Evolutionary conservation across 164 flowering plant species (phyloP), one percentile per base, ranked within the genome.

Genomic region (Berberis thunbergii): DNA sequence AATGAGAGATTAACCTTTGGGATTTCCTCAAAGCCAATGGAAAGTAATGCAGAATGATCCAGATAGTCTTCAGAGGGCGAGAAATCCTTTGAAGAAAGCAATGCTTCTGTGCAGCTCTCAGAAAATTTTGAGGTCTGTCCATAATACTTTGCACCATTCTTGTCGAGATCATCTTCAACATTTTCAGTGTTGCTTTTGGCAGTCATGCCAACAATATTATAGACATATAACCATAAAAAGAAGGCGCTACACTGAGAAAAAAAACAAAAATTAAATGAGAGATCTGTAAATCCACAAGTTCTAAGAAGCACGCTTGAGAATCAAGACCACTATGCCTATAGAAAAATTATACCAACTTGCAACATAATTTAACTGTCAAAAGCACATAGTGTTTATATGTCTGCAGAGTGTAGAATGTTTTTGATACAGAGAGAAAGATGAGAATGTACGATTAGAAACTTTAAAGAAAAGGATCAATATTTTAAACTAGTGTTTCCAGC

Each of bases 171-270:
- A 49, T 55, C 56, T 50, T 70, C 60, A 40, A 43, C 70, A 41
- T 61, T 77, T 67, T 49, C 54, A 11, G 64, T 49, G 45, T 11
- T 40, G 1, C 57, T 63, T 49, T 42, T 68, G 62, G 85, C 69
- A 52, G 74, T 83, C 50, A 79, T 41, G 43, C 89, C 68, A 64
- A 89, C 69, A 4, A 89, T 71, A 59, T 79, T 78, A 71, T 81
- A 89, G 12, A 81, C 86, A 26, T 26, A 26, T 26, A 26, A 26
- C 26, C 26, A 26, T 26, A 26, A 26, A 26, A 26, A 26, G 26
- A 26, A 26, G 26, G 26, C 26, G 26, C 26, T 26, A 26, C 26
- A 26, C 26, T 26, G 26, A 26, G 26, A 26, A 26, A 26, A 26
- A 26, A 26, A 26, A 26, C 26, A 26, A 26, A 26, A 26, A 26